A percentile compares a stretch with the other conserved stretches of the same genome.
These are phyloP conservation scores for Botryotinia narcissicola DNA, from an alignment of 2,329 filamentous ascomycete genomes.

Conservation along the genomic window DNA sequence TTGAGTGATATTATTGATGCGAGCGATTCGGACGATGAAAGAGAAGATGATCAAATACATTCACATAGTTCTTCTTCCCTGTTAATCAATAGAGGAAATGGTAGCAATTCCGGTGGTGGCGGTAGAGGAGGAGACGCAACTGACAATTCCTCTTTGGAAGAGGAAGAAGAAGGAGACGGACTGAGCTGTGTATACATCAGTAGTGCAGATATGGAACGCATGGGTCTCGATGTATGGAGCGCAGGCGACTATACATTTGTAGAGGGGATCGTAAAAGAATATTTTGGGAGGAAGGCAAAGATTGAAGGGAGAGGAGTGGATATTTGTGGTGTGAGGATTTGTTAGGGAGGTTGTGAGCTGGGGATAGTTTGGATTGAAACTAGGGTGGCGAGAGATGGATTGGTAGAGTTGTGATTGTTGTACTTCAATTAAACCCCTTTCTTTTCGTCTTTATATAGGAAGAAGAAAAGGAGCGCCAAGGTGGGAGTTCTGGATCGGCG, in stretches of 20 bases:
- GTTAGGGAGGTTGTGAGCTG: constrained; percentile 42
- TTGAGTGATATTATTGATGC: constrained; percentile 60
- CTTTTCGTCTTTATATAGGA: neutral
- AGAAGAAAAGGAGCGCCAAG: neutral
- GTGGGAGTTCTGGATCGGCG: neutral
- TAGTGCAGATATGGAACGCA: constrained; percentile 62
- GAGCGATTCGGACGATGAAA: constrained; percentile 39
- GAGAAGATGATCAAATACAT: constrained; percentile 34
- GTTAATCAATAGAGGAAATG: neutral
- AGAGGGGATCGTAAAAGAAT: constrained; percentile 57
- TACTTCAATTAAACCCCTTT: neutral
- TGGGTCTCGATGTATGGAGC: constrained; percentile 81
- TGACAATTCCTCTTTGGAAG: constrained; percentile 44
- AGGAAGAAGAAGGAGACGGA: constrained; percentile 40
- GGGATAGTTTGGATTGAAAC: neutral
- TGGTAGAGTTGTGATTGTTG: neutral
- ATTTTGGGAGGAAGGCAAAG: constrained; percentile 62
- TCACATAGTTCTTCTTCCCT: neutral
- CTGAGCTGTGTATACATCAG: constrained; percentile 51
- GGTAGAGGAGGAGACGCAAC: constrained; percentile 35
- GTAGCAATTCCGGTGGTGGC: too few relatives aligned
- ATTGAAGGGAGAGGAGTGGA: constrained; percentile 69
- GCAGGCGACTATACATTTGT: constrained; percentile 67
- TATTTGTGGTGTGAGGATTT: constrained; percentile 71
- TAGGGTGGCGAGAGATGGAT: neutral